Base-by-base conservation (phyloP, 306 rosid species). In the Sophora flavescens region DNA sequence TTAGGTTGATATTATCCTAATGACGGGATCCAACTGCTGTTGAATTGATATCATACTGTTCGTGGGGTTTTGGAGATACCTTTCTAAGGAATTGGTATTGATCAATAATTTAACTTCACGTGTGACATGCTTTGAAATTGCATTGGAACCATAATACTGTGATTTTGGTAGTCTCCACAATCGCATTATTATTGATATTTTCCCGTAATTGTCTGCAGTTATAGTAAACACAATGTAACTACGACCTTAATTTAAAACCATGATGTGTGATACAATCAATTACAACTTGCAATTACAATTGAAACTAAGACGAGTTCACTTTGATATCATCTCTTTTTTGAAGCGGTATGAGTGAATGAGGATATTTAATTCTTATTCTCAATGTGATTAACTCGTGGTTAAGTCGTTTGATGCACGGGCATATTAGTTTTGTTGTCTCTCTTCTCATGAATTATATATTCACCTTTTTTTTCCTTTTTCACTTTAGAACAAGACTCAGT, bases 401-500 rank as follows among this genome's bases (percentile, higher is more conserved):
- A 16, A 4, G 57, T 30, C 36, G 7, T 36, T 67, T 57, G 67
- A 35, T 80, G 0, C 66, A 6, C 6, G 26, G 63, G 9, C 38
- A 11, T 26, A 16, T 41, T 58, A 32, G 17, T 35, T 50, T 1
- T 44, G 4, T 10, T 72, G 22, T 35, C 59, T 75, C 48, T 77
- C 50, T 62, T 67, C 57, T 22, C 22, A 33, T 82, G 61, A 48
- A 58, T 57, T 36, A n/a, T 52, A 32, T 61, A 6, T 52, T 78
- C 56, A 26, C 1, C 0, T 22, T 18, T 50, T 18, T 47, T 44
- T 18, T 47, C 42, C 35, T 48, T 78, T 56, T 62, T 13, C 22
- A 26, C 17, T 53, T 58, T 86, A 95, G 98, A 73, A 95, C 98
- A 45, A 89, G 76, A 83, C 98, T 92, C 56, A 90, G 88, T 82